Evolutionary conservation across 495 filamentous ascomycete species (phyloP).

Genomic region (Gamarada debralockiae): DNA sequence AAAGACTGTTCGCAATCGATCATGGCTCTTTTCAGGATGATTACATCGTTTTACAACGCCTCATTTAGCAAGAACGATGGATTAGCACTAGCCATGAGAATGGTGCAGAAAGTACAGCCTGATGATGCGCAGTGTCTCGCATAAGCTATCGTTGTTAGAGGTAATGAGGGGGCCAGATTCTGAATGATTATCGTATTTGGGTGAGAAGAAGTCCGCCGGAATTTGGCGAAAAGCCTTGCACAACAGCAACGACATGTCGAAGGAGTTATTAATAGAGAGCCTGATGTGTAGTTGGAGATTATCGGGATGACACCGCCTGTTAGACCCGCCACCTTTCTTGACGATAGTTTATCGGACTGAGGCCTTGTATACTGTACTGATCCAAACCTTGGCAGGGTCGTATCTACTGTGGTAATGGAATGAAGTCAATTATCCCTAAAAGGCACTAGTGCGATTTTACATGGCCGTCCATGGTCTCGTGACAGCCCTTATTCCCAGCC

Average conservation of each 20-base stretch:
- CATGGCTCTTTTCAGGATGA: not conserved
- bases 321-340: too few relatives aligned
- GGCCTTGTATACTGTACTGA: too few relatives aligned
- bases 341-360: not conserved
- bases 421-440: too few relatives aligned
- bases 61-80: not conserved
- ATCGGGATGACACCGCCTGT: not conserved
- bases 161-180: not conserved
- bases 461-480: too few relatives aligned
- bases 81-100: not conserved
- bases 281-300: not conserved
- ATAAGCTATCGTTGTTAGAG: not conserved
- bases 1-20: not conserved
- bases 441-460: too few relatives aligned
- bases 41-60: not conserved
- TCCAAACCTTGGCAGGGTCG: too few relatives aligned
- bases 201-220: not conserved
- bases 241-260: not conserved
- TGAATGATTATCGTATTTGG: not conserved
- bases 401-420: too few relatives aligned
- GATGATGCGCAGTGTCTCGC: not conserved
- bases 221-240: not conserved
- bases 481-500: too few relatives aligned
- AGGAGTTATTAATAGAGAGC: too few relatives aligned
- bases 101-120: not conserved